Conservation (phyloP, 768 basidiomycete species). For the Dioszegia crocea region DNA sequence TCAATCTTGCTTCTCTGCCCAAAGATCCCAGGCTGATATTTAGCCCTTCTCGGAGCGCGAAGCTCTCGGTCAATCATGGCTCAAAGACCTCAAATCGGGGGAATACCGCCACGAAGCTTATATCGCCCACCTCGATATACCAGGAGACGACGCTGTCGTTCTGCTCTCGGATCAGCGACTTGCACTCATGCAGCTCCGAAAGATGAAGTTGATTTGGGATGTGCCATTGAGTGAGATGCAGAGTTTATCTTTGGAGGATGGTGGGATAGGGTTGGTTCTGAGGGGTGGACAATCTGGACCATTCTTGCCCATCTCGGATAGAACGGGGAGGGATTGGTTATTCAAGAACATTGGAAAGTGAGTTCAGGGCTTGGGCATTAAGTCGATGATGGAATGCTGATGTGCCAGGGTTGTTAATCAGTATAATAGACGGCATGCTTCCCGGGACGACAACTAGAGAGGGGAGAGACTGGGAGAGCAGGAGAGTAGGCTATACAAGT, state of each 20-base stretch:
- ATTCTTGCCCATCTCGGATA: slow-evolving; percentile 52
- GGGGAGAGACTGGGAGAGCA: neutral
- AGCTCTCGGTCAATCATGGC: slow-evolving; percentile 92
- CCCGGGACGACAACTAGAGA: slow-evolving; percentile 29
- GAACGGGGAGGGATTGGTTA: slow-evolving; percentile 49
- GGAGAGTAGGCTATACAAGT: neutral
- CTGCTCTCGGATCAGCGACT: slow-evolving; percentile 70
- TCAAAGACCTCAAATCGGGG: slow-evolving; percentile 78
- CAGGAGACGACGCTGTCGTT: slow-evolving; percentile 64
- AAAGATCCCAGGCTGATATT: slow-evolving; percentile 4
- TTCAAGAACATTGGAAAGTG: slow-evolving; percentile 52
- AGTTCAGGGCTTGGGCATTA: slow-evolving; percentile 22
- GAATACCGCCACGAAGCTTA: slow-evolving; percentile 77
- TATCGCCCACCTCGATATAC: slow-evolving; percentile 83
- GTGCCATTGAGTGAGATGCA: slow-evolving; percentile 79
- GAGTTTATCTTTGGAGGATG: slow-evolving; percentile 83
- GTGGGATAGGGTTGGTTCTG: slow-evolving; percentile 73
- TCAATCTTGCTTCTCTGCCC: slow-evolving; percentile 10
- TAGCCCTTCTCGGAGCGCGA: slow-evolving; percentile 86
- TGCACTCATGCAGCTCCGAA: slow-evolving; percentile 78
- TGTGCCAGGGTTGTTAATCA: slow-evolving; percentile 34
- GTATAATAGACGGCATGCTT: slow-evolving; percentile 40
- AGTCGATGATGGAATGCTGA: neutral
- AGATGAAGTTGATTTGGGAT: slow-evolving; percentile 84
- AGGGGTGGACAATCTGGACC: slow-evolving; percentile 58